These are phyloP conservation scores for Rubroboletus satanas DNA, from an alignment of 768 basidiomycete species.

Conservation along the genomic window DNA sequence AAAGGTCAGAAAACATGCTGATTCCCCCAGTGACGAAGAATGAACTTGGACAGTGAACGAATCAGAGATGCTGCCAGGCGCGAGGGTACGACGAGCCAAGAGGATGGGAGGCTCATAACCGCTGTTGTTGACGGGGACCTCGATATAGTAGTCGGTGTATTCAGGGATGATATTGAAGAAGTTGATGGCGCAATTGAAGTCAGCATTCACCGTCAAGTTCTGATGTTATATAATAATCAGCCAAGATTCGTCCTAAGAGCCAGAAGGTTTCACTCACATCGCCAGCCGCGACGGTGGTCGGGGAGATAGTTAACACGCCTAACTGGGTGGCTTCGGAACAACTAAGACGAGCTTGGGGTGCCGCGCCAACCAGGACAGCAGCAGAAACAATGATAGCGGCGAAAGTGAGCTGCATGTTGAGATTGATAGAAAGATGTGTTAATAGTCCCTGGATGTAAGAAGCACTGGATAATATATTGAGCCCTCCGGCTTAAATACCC, in stretches of 20 bases:
- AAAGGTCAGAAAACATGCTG: background rate
- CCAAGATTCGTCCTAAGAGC: background rate
- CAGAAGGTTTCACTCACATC: conserved; percentile 14
- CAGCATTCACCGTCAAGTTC: conserved; percentile 18
- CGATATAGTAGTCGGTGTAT: conserved; percentile 33
- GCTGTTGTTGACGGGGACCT: conserved; percentile 31
- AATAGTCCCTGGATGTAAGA: background rate
- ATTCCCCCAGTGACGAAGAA: background rate
- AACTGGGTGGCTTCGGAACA: conserved; percentile 23
- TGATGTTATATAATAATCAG: conserved; percentile 8
- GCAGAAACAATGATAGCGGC: conserved; percentile 6
- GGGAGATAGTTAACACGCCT: conserved; percentile 18
- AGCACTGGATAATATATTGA: background rate
- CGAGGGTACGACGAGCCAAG: conserved; percentile 19
- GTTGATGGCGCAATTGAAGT: conserved; percentile 28
- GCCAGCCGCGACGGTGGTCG: conserved; percentile 21
- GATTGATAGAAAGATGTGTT: background rate
- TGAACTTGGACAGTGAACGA: conserved; percentile 20
- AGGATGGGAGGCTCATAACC: conserved; percentile 31
- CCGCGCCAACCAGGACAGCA: conserved; percentile 14
- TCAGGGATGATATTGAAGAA: conserved; percentile 15
- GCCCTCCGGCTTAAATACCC: conserved; percentile 9
- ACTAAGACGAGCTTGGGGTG: conserved; percentile 18
- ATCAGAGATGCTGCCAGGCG: conserved; percentile 4
- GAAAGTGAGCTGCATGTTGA: conserved; percentile 19